These are phyloP conservation scores for Podospora appendiculata DNA, from an alignment of 495 filamentous ascomycete species.

Conservation along the genomic window DNA sequence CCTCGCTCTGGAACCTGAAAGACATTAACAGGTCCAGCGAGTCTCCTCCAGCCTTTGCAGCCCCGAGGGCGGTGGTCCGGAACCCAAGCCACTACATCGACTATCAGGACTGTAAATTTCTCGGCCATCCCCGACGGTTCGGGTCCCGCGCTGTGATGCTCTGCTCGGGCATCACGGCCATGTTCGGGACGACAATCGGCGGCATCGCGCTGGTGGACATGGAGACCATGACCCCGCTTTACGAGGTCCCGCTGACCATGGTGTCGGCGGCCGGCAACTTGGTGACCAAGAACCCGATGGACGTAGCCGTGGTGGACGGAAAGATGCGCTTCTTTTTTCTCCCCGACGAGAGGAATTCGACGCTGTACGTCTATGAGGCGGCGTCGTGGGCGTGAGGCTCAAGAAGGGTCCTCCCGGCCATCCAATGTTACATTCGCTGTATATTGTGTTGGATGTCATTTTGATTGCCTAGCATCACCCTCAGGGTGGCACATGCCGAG, in stretches of 20 bases:
- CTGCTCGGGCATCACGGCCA: slow-evolving; percentile 25
- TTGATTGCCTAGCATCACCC: too few species aligned
- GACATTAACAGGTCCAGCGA: slow-evolving; percentile 6
- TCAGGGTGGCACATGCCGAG: too few species aligned
- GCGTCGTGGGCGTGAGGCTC: slow-evolving; percentile 1
- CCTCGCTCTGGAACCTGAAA: slow-evolving; percentile 19
- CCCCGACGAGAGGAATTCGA: slow-evolving; percentile 28
- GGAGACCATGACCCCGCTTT: slow-evolving; percentile 23
- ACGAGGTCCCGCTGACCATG: slow-evolving; percentile 28
- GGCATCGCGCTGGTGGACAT: slow-evolving; percentile 30
- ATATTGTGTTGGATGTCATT: too few species aligned
- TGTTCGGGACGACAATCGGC: slow-evolving; percentile 19
- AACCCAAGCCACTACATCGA: slow-evolving; percentile 26
- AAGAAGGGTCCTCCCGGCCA: not conserved
- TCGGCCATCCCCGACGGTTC: slow-evolving; percentile 20
- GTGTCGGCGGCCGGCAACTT: slow-evolving; percentile 18
- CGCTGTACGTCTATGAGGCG: slow-evolving; percentile 30
- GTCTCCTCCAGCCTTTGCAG: slow-evolving; percentile 16
- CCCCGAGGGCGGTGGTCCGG: slow-evolving; percentile 7
- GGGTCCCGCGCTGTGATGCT: slow-evolving; percentile 23
- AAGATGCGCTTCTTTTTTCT: slow-evolving; percentile 28
- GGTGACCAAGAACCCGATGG: slow-evolving; percentile 30
- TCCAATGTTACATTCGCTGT: too few species aligned
- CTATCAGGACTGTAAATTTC: slow-evolving; percentile 35
- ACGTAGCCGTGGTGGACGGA: slow-evolving; percentile 26